phyloP scores from a whole-genome alignment of 352 stramenopile species.

The Aphanomyces stellatus region DNA sequence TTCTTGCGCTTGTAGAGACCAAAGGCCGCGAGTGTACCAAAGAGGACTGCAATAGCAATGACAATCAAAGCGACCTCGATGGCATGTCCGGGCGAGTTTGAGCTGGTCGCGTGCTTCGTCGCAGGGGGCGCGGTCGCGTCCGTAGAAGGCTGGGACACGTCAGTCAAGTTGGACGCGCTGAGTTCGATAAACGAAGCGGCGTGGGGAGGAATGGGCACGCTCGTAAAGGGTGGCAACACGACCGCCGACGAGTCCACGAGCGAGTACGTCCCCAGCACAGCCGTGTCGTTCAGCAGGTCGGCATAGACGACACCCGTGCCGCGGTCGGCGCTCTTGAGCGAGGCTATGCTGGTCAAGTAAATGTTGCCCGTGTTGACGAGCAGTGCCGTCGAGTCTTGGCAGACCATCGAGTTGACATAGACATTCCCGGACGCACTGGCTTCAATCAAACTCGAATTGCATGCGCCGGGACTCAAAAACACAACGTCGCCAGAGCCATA shows the following conservation, averaged over 20 bases:
- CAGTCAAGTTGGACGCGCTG: too few species aligned
- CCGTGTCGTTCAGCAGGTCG: not conserved
- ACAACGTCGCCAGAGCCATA: not conserved
- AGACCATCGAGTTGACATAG: not conserved
- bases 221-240: not conserved
- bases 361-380: not conserved
- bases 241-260: not conserved
- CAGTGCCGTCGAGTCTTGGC: not conserved
- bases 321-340: not conserved
- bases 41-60: too few species aligned
- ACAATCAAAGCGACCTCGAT: too few species aligned
- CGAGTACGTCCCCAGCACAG: not conserved
- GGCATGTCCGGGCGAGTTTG: too few species aligned
- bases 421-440: not conserved
- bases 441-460: not conserved
- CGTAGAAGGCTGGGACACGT: too few species aligned
- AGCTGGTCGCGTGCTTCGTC: too few species aligned
- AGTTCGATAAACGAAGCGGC: too few species aligned
- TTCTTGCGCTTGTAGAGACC: too few species aligned
- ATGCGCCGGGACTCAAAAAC: not conserved
- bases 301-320: not conserved
- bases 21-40: too few species aligned
- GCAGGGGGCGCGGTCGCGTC: too few species aligned
- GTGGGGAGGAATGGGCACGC: not conserved
- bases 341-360: not conserved